A percentile compares a stretch with the other conserved stretches of the same genome.
phyloP scores from a whole-genome alignment of 805 yeast genomes.

The Ogataea pini region DNA sequence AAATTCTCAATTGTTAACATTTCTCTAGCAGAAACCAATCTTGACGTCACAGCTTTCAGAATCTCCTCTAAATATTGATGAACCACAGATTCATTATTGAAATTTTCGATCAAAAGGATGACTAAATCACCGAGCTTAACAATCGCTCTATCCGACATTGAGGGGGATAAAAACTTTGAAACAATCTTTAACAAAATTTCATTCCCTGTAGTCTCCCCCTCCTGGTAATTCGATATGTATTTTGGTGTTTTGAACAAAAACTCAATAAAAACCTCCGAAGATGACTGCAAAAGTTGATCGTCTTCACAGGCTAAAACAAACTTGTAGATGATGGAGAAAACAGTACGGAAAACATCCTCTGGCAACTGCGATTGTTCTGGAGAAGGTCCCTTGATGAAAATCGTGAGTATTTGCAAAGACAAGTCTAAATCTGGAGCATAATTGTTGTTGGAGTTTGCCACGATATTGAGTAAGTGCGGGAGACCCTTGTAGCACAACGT shows the following conservation, averaged over 20 bases:
- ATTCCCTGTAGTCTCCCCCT: conserved; percentile 48
- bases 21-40: conserved; percentile 67
- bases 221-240: conserved; percentile 36
- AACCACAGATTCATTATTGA: conserved; percentile 38
- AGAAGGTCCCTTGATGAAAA: conserved; percentile 48
- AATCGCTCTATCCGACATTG: conserved; percentile 77
- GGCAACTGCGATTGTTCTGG: conserved; percentile 22
- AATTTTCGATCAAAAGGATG: conserved; percentile 32
- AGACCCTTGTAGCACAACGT: conserved; percentile 51
- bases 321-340: conserved; percentile 45
- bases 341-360: conserved; percentile 38
- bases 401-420: conserved; percentile 55
- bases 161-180: conserved; percentile 69
- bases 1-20: conserved; percentile 76
- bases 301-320: conserved; percentile 55
- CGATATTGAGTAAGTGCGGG: conserved; percentile 48
- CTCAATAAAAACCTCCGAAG: conserved; percentile 71
- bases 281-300: conserved; percentile 73
- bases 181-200: conserved; percentile 62
- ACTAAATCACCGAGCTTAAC: conserved; percentile 64
- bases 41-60: conserved; percentile 68
- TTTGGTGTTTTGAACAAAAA: conserved; percentile 47
- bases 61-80: conserved; percentile 53
- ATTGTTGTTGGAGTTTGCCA: conserved; percentile 41
- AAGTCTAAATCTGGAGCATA: conserved; percentile 63